These are phyloP conservation scores for Heteromeles arbutifolia DNA, from an alignment of 306 rosid species.

Conservation along the genomic window DNA sequence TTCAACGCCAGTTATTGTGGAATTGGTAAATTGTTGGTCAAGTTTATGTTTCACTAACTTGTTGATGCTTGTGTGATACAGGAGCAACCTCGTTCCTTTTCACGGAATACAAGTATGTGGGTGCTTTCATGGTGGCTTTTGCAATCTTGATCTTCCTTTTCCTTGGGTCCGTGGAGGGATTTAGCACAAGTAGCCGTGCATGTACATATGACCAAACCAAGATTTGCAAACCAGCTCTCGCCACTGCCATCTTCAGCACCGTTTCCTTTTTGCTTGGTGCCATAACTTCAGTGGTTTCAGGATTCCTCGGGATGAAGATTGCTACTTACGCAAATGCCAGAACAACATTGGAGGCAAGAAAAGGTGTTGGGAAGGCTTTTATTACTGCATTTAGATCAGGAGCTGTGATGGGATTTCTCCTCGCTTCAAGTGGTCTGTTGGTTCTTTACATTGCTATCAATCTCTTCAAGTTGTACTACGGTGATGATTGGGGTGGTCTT, in stretches of 20 bases:
- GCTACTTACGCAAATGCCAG: slow-evolving; percentile 96
- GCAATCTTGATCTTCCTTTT: slow-evolving; percentile 77
- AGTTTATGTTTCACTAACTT: slow-evolving; percentile 17
- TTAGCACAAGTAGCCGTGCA: slow-evolving; percentile 62
- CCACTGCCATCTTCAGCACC: slow-evolving; percentile 81
- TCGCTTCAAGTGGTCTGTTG: slow-evolving; percentile 91
- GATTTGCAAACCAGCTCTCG: slow-evolving; percentile 83
- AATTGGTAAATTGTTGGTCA: neutral
- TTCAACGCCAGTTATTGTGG: neutral
- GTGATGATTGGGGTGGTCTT: slow-evolving; percentile 94
- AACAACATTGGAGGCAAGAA: slow-evolving; percentile 87
- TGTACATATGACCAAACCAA: slow-evolving; percentile 62
- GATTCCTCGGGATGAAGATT: slow-evolving; percentile 96
- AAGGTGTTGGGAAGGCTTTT: slow-evolving; percentile 95
- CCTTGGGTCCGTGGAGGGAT: slow-evolving; percentile 95
- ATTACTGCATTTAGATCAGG: slow-evolving; percentile 87
- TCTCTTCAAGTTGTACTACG: slow-evolving; percentile 80
- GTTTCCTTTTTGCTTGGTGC: slow-evolving; percentile 79
- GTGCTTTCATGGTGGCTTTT: slow-evolving; percentile 80
- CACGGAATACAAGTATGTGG: slow-evolving; percentile 74
- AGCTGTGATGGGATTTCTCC: slow-evolving; percentile 96
- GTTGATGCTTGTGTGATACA: slow-evolving; percentile 28
- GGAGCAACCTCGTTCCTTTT: slow-evolving; percentile 95
- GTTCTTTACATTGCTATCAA: slow-evolving; percentile 75
- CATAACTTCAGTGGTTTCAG: slow-evolving; percentile 74